Percentiles rank a stretch among this genome's conserved stretches.
These are phyloP conservation scores for Acanthochlamys bracteata DNA, from an alignment of 106 monocot species.

Conservation along the genomic window DNA sequence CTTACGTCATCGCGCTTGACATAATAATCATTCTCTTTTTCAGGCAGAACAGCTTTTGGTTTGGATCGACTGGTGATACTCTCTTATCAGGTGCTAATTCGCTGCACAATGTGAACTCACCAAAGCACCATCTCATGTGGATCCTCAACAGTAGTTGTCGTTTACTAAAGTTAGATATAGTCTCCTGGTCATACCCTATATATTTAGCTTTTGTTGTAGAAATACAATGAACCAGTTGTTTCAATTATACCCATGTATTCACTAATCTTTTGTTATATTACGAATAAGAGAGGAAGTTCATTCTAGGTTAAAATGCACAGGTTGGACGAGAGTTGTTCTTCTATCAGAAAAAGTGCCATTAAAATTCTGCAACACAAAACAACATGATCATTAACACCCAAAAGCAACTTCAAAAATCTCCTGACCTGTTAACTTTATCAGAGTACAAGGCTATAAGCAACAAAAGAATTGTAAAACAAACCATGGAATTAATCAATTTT, in stretches of 20 bases:
- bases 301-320: too few species aligned
- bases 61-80: slow-evolving; percentile 94
- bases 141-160: slow-evolving; percentile 70
- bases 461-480: too few species aligned
- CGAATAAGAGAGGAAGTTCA: too few species aligned
- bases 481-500: too few species aligned
- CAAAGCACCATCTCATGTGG: slow-evolving; percentile 77
- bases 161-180: slow-evolving; percentile 16
- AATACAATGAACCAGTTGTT: background rate
- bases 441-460: too few species aligned
- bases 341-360: too few species aligned
- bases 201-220: background rate
- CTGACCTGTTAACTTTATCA: too few species aligned
- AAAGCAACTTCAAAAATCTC: too few species aligned
- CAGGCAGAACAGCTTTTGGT: slow-evolving; percentile 97
- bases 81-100: slow-evolving; percentile 85
- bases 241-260: background rate
- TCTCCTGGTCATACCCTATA: background rate
- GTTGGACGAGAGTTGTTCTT: too few species aligned
- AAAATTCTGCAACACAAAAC: too few species aligned
- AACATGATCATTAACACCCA: too few species aligned
- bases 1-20: background rate
- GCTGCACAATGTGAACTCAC: slow-evolving; percentile 93
- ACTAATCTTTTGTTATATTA: too few species aligned
- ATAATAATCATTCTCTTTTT: background rate